These are phyloP conservation scores for Amylostereum areolatum DNA, from an alignment of 1,284 basidiomycete species.

Conservation along the genomic window DNA sequence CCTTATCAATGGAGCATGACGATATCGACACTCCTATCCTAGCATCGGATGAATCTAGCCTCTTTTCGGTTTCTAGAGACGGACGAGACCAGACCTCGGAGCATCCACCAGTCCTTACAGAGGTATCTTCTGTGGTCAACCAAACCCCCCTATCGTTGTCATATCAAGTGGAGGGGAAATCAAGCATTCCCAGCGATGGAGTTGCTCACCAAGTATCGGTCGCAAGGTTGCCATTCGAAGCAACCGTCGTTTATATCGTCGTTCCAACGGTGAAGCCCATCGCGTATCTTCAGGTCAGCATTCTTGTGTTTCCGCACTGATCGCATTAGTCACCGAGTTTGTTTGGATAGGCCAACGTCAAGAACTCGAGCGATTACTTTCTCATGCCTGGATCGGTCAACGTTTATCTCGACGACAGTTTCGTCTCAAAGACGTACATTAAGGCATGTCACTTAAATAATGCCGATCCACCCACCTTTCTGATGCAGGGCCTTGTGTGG, in stretches of 20 bases:
- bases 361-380: conserved; percentile 46
- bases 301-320: background rate
- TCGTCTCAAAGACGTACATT: conserved; percentile 41
- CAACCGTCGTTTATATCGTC: conserved; percentile 39
- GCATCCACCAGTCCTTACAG: too few species aligned
- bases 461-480: background rate
- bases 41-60: too few species aligned
- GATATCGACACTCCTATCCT: too few species aligned
- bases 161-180: conserved; percentile 41
- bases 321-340: background rate
- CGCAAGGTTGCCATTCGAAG: conserved; percentile 40
- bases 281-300: conserved; percentile 40
- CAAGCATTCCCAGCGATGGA: conserved; percentile 47
- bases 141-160: conserved; percentile 45
- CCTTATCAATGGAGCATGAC: too few species aligned
- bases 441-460: conserved; percentile 19
- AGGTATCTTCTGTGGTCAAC: conserved; percentile 20
- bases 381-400: conserved; percentile 37
- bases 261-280: conserved; percentile 40
- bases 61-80: too few species aligned
- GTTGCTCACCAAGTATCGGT: conserved; percentile 48
- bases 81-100: too few species aligned
- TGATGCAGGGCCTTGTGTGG: background rate
- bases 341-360: conserved; percentile 24
- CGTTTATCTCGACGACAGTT: conserved; percentile 43